Base-by-base conservation (phyloP, 176 grass and related monocot species). In the Carex littledalei region DNA sequence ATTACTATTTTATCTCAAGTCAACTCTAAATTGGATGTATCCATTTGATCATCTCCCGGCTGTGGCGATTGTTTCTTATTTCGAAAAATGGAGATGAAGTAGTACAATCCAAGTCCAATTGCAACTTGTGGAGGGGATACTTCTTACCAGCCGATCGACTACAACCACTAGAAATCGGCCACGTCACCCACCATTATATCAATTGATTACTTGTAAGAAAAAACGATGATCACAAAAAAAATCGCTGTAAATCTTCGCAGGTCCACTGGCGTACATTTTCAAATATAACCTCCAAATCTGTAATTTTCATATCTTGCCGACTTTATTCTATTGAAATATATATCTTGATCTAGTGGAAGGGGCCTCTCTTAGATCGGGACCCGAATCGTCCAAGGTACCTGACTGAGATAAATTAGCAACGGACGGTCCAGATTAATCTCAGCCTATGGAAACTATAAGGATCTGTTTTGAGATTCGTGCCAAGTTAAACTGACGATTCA, bases 191-290 rank as follows among this genome's bases (percentile, higher is more conserved):
- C n/a, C 17, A 7, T 81, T 43, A 17, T 59, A 50, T 50, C 47
- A 50, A 50, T 2, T 0, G 14, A 68, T 68, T 68, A 13, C 11
- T 35, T n/a, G 34, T 5, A 14, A 16, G 0, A 17, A 81, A 81
- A 63, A 21, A 55, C 21, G 54, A 8, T 45, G 57, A 81, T 81
- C 79, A 81, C 79, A 63, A 81, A 13, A 61, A 39, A 62, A 81
- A 63, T 81, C 58, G 55, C 0, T 35, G 76, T 8, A 10, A 14
- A 59, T 56, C 49, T 78, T 78, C 24, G 1, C 4, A 55, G 74
- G 52, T 54, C 52, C 52, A 37, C 52, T 58, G 12, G 20, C n/a
- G 8, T 37, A 14, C 14, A 3, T 1, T 81, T 62, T 41, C 78
- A 76, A 4, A 53, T 76, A 76, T 53, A 54, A 15, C 71, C 71